Evolutionary conservation across 768 basidiomycete species (phyloP).

Genomic region (Hypsizygus marmoreus): DNA sequence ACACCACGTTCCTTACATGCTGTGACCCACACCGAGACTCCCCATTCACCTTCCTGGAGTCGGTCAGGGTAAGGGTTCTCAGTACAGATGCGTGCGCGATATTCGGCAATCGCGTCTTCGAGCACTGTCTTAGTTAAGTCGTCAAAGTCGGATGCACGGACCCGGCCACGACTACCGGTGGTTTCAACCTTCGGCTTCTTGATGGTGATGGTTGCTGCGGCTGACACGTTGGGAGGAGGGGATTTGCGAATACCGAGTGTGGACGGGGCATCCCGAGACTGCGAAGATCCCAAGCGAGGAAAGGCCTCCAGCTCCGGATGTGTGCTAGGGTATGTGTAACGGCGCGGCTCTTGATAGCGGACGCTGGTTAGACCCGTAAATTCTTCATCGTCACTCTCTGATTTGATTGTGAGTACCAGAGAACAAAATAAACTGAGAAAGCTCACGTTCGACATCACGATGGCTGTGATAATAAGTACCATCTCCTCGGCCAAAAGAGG

Average conservation of each 20-base stretch:
- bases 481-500: background rate
- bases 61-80: background rate
- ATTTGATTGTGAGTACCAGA: background rate
- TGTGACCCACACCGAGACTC: background rate
- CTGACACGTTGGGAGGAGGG: background rate
- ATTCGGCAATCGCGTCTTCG: constrained; percentile 1
- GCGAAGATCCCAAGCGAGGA: too few relatives aligned
- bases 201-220: background rate
- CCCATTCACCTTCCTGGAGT: constrained; percentile 1
- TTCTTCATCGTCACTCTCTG: constrained; percentile 1
- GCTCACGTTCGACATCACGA: background rate
- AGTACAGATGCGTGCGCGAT: constrained; percentile 1
- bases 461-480: background rate
- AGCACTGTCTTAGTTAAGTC: background rate
- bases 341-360: background rate
- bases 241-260: constrained; percentile 6
- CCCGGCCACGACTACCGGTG: background rate
- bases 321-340: background rate
- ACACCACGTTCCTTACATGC: constrained; percentile 2
- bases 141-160: constrained; percentile 2
- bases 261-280: background rate
- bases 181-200: constrained; percentile 3
- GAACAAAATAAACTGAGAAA: background rate
- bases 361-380: background rate
- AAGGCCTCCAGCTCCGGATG: constrained; percentile 3